These are phyloP conservation scores for Wickerhamomyces queroliae DNA, from an alignment of 805 yeast genomes.

Conservation along the genomic window DNA sequence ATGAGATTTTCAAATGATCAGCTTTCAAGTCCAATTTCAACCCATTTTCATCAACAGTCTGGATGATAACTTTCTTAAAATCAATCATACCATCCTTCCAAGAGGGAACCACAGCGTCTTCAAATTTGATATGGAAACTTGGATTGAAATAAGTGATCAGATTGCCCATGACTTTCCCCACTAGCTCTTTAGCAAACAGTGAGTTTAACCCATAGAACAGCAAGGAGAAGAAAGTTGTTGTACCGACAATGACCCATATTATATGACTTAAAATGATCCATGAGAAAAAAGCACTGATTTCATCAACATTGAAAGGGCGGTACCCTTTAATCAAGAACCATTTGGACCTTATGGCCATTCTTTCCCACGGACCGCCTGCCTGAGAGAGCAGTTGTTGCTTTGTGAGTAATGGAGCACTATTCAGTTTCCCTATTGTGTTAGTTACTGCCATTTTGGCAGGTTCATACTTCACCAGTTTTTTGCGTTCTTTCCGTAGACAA, in stretches of 20 bases:
- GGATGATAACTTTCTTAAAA: constrained; percentile 67
- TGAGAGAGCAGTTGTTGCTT: constrained; percentile 14
- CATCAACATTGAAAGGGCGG: constrained; percentile 86
- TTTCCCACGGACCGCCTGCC: constrained; percentile 26
- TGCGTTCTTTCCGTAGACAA: no score
- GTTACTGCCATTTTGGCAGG: background rate
- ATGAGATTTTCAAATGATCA: constrained; percentile 72
- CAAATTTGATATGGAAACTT: constrained; percentile 75
- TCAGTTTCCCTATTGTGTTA: background rate
- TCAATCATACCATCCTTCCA: constrained; percentile 85
- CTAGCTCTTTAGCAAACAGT: constrained; percentile 80
- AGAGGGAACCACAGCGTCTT: constrained; percentile 86
- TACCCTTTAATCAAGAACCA: constrained; percentile 75
- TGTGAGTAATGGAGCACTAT: constrained; percentile 1
- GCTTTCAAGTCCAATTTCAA: constrained; percentile 75
- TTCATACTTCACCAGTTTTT: background rate
- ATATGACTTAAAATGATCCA: constrained; percentile 89
- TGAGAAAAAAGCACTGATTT: constrained; percentile 78
- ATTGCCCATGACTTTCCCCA: constrained; percentile 77
- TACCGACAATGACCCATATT: constrained; percentile 70
- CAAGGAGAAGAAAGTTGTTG: constrained; percentile 86
- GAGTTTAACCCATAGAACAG: constrained; percentile 71
- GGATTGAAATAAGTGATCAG: constrained; percentile 66
- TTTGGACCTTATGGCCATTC: constrained; percentile 50
- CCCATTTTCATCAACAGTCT: constrained; percentile 62